phyloP scores from a whole-genome alignment of 176 grass and related monocot genomes.

The Puccinellia tenuiflora region DNA sequence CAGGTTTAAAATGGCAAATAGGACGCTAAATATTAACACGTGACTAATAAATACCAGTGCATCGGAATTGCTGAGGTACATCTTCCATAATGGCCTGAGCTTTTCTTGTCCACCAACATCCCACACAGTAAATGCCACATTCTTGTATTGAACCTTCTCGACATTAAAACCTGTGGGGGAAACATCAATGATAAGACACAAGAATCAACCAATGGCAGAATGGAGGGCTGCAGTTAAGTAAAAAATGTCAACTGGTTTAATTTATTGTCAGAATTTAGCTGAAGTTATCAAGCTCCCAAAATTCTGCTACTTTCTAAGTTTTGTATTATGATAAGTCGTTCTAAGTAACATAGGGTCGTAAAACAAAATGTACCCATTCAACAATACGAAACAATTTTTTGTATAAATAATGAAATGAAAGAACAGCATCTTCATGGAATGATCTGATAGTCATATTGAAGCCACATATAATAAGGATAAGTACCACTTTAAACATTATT shows the following conservation, averaged over 20 bases:
- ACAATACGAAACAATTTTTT: neutral
- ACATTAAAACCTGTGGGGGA: conserved; percentile 74
- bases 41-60: conserved; percentile 56
- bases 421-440: neutral
- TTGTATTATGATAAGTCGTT: neutral
- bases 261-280: neutral
- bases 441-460: neutral
- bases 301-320: neutral
- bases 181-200: neutral
- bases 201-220: neutral
- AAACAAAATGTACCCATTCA: neutral
- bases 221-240: neutral
- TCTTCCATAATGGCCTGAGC: conserved; percentile 77
- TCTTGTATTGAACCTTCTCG: conserved; percentile 95
- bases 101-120: conserved; percentile 97
- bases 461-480: neutral
- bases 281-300: neutral
- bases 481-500: neutral
- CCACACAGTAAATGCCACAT: conserved; percentile 90
- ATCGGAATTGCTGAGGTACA: conserved; percentile 90
- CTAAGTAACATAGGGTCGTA: neutral
- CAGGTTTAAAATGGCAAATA: neutral
- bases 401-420: neutral
- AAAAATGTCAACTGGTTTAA: neutral
- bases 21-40: neutral